Evolutionary conservation across 2,329 filamentous ascomycete species (phyloP).

Genomic region (Fusarium xyrophilum): DNA sequence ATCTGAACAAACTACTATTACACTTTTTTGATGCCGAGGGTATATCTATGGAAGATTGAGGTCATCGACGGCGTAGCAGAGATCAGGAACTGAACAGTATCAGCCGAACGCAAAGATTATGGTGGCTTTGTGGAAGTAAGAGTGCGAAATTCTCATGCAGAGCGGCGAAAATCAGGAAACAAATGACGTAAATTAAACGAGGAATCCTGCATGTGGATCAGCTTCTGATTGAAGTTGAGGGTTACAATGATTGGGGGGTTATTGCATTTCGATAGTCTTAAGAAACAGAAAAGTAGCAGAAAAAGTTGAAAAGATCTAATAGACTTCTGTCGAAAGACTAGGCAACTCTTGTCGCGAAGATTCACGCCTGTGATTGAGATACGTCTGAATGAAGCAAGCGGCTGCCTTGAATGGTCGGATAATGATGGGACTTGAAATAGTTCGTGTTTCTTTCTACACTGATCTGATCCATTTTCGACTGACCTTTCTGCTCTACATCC

Average conservation of each 20-base stretch:
- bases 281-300: conserved; percentile 7
- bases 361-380: background rate
- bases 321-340: background rate
- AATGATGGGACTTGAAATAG: conserved; percentile 1
- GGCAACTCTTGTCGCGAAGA: background rate
- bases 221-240: background rate
- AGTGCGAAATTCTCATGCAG: background rate
- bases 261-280: background rate
- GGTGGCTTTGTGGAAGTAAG: background rate
- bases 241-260: background rate
- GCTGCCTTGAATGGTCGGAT: background rate
- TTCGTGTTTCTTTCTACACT: conserved; percentile 26
- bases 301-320: conserved; percentile 5
- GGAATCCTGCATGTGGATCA: background rate
- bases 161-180: background rate
- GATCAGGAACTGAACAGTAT: background rate
- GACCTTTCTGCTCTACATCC: conserved; percentile 1
- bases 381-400: background rate
- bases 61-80: background rate
- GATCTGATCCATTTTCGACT: conserved; percentile 15
- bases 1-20: background rate
- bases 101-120: background rate
- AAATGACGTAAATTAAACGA: background rate
- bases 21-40: background rate
- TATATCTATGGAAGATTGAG: background rate